Evolutionary conservation across 208 protist genomes (phyloP), one percentile per base, ranked within the genome.

Genomic region (Herpetomonas tarakana): DNA sequence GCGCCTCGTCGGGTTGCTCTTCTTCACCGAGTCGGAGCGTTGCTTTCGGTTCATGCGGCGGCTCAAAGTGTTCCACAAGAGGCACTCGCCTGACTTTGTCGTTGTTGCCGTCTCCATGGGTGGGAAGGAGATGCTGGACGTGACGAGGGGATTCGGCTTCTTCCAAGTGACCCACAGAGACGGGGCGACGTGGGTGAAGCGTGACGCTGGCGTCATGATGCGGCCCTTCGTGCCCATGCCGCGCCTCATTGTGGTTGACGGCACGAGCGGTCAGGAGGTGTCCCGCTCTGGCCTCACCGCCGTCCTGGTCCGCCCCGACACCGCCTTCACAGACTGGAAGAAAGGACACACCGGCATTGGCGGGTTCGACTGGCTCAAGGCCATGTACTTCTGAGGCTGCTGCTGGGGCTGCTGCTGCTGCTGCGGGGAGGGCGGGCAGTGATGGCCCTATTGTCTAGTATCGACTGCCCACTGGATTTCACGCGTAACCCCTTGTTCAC

Each of bases 1-100:
- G 6, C 72, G 84, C 2, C 55, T 94, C 22, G 88, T 91, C 12
- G 88, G 84, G 1, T 53, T 92, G 0, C 74, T 91, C 52, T 94
- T 88, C 68, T 94, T 91, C 68, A 84, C 80, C 3, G 83, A 91
- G 53, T 76, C 78, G 41, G 81, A 92, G 57, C 75, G 82, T 21
- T 84, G 74, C 25, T 55, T 78, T 14, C 51, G 55, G 38, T 94
- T 94, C 56, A 89, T 94, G 84, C 78, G 62, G 21, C 19, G 41
- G 16, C 68, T 94, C 19, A 57, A 81, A 38, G 16, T 3, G 0
- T 83, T 94, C 54, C 71, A 82, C 30, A 62, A 75, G 30, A 16
- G 45, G 41, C 81, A 91, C 64, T 68, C 58, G 35, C 78, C 78
- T 2, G 80, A 94, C 64, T 83, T 94, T 35, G 72, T 94, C 19